These are phyloP conservation scores for Colletotrichum tamarilloi DNA, from an alignment of 2,329 filamentous ascomycete genomes.

Conservation along the genomic window DNA sequence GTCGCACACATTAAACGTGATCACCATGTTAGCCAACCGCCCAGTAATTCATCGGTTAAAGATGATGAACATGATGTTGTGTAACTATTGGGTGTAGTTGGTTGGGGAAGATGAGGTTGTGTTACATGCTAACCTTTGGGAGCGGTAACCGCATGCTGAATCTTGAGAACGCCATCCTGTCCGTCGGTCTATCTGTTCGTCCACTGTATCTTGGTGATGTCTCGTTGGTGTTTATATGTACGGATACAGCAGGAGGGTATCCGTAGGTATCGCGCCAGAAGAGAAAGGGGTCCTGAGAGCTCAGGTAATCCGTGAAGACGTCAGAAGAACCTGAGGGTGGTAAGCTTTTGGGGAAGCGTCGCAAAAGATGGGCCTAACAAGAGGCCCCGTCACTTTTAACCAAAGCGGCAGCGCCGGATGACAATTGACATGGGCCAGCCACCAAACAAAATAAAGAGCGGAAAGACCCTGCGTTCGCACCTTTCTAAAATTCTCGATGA, in stretches of 20 bases:
- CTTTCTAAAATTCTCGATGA: slow-evolving; percentile 19
- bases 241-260: not conserved
- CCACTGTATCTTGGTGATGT: not conserved
- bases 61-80: not conserved
- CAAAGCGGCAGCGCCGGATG: slow-evolving; percentile 32
- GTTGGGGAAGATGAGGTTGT: not conserved
- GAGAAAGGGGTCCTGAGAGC: slow-evolving; percentile 6
- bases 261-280: slow-evolving; percentile 14
- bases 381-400: slow-evolving; percentile 16
- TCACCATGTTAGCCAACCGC: not conserved
- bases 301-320: slow-evolving; percentile 8
- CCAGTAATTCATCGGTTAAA: not conserved
- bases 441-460: slow-evolving; percentile 5
- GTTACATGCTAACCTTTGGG: slow-evolving; percentile 39
- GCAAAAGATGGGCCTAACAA: not conserved
- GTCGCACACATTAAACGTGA: slow-evolving; percentile 22
- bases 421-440: slow-evolving; percentile 9
- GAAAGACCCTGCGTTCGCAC: slow-evolving; percentile 32
- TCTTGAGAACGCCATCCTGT: slow-evolving; percentile 22
- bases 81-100: not conserved
- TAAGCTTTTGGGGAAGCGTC: not conserved
- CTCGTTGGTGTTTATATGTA: not conserved
- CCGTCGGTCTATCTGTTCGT: not conserved
- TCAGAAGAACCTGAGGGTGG: not conserved
- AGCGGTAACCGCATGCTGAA: slow-evolving; percentile 42